phyloP scores from a whole-genome alignment of 805 yeast species.

The Candida nitratophila region DNA sequence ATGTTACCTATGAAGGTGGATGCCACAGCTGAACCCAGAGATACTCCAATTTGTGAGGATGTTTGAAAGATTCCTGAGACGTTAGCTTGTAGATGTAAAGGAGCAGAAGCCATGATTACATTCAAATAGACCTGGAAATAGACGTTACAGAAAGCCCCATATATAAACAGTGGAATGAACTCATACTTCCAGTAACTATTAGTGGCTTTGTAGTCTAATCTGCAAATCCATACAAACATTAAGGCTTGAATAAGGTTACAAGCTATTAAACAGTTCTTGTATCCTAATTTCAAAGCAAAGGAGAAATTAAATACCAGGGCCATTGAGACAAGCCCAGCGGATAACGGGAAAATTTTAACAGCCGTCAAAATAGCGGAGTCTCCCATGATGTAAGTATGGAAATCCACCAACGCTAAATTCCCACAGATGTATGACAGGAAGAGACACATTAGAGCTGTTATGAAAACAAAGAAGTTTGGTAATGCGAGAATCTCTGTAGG shows the following conservation, averaged over 20 bases:
- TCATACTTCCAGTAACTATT: conserved; percentile 18
- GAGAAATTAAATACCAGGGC: conserved; percentile 14
- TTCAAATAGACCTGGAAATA: conserved; percentile 29
- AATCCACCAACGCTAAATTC: conserved; percentile 8
- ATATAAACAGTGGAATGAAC: conserved; percentile 16
- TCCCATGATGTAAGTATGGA: conserved; percentile 21
- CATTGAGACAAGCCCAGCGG: conserved; percentile 24
- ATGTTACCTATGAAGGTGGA: neutral
- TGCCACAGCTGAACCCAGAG: neutral
- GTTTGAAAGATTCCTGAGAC: conserved; percentile 1
- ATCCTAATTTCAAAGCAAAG: conserved; percentile 13
- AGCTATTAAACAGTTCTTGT: conserved; percentile 10
- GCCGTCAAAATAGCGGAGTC: conserved; percentile 29
- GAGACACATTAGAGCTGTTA: conserved; percentile 3
- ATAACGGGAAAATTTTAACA: conserved; percentile 28
- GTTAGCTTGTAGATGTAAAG: conserved; percentile 1
- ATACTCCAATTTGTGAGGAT: neutral
- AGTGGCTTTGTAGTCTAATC: conserved; percentile 8
- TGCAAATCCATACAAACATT: conserved; percentile 12
- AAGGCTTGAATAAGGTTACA: conserved; percentile 9
- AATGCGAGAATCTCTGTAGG: conserved; percentile 14
- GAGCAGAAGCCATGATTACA: conserved; percentile 18
- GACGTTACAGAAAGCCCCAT: conserved; percentile 17
- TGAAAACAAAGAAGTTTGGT: conserved; percentile 13
- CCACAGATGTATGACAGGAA: conserved; percentile 4